Evolutionary conservation across 148 eudicot genomes (phyloP).

Genomic region (Vaccinium myrtillus): DNA sequence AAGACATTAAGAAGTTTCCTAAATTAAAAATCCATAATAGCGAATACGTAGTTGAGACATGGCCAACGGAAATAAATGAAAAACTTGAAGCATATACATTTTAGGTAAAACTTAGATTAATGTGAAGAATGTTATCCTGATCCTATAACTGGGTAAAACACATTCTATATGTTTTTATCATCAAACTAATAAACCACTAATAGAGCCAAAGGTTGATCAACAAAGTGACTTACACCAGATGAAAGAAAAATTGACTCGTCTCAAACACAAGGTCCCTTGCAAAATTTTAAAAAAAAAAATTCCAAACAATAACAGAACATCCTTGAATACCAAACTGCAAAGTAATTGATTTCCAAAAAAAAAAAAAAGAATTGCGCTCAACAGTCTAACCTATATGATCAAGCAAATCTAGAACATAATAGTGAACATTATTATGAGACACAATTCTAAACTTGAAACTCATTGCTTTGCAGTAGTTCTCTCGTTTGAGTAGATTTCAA

Average conservation of each 20-base stretch:
- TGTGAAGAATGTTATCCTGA: background rate
- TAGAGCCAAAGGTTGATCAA: background rate
- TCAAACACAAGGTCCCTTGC: background rate
- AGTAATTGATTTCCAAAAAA: background rate
- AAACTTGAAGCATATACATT: background rate
- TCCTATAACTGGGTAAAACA: background rate
- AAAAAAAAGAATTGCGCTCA: background rate
- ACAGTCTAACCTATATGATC: background rate
- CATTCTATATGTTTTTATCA: background rate
- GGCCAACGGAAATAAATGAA: background rate
- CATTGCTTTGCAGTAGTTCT: slow-evolving; percentile 4
- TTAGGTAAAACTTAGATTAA: background rate
- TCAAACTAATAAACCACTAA: background rate
- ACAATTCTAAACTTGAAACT: background rate
- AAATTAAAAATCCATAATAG: background rate
- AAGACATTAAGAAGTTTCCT: background rate
- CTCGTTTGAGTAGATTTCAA: background rate
- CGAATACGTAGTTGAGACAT: background rate
- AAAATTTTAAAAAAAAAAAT: background rate
- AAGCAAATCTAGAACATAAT: background rate
- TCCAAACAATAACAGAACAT: background rate
- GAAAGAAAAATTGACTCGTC: background rate
- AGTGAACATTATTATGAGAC: background rate
- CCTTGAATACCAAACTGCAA: background rate
- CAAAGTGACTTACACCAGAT: background rate